phyloP scores from a whole-genome alignment of 768 basidiomycete genomes.

The Xerocomellus amylosporus region DNA sequence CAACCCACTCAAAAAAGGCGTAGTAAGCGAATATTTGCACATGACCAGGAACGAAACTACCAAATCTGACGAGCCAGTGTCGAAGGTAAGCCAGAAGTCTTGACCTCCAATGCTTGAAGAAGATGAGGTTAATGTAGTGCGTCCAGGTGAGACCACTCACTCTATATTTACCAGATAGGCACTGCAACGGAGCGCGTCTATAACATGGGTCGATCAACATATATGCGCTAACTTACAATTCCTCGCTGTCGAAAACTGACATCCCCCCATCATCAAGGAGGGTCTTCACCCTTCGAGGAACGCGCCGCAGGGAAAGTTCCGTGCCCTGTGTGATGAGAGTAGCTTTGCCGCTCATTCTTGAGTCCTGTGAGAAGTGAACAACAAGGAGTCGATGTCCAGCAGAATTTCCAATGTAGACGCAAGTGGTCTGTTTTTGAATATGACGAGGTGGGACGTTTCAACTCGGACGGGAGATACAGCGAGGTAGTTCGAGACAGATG shows the following conservation, averaged over 20 bases:
- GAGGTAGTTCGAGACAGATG: neutral
- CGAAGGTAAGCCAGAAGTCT: constrained; percentile 45
- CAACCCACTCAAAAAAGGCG: constrained; percentile 44
- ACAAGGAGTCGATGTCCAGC: neutral
- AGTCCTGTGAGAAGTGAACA: neutral
- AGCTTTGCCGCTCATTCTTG: constrained; percentile 14
- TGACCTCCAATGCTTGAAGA: constrained; percentile 41
- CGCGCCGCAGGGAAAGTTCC: constrained; percentile 24
- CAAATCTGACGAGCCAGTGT: constrained; percentile 59
- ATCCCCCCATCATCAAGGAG: constrained; percentile 21
- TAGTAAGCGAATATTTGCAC: constrained; percentile 1
- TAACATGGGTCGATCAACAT: neutral
- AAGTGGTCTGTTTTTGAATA: constrained; percentile 14
- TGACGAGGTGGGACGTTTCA: constrained; percentile 1
- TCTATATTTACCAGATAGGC: constrained; percentile 40
- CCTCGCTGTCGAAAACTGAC: constrained; percentile 31
- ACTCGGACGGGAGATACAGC: constrained; percentile 5
- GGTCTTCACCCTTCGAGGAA: constrained; percentile 14
- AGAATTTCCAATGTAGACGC: neutral
- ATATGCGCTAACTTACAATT: constrained; percentile 30
- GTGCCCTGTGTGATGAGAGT: constrained; percentile 22
- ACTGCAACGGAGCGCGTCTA: constrained; percentile 20
- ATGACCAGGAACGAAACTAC: constrained; percentile 27
- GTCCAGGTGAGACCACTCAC: constrained; percentile 21
- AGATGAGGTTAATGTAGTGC: neutral